phyloP scores from a whole-genome alignment of 352 stramenopile genomes.

The Vaucheria bursata region DNA sequence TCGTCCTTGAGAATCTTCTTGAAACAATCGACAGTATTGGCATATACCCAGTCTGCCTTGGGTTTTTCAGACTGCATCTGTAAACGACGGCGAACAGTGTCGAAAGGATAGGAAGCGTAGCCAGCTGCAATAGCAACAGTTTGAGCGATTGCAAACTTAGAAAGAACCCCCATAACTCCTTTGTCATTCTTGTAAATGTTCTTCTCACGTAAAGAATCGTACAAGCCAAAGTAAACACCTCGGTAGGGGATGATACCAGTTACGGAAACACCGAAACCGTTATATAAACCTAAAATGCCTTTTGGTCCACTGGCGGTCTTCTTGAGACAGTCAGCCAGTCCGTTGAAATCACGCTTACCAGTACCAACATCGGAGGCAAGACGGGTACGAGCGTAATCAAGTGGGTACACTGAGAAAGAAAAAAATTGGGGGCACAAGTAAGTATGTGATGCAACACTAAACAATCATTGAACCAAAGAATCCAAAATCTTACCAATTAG shows the following conservation, averaged over 20 bases:
- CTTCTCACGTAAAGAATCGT: slow-evolving; percentile 74
- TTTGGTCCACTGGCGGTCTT: slow-evolving; percentile 71
- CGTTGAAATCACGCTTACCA: slow-evolving; percentile 93
- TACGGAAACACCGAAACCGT: slow-evolving; percentile 94
- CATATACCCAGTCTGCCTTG: slow-evolving; percentile 56
- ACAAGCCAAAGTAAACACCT: slow-evolving; percentile 94
- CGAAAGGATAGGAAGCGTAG: slow-evolving; percentile 78
- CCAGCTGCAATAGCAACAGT: slow-evolving; percentile 66
- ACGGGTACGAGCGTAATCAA: slow-evolving; percentile 22
- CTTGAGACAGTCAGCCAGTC: slow-evolving; percentile 86
- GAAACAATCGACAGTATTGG: slow-evolving; percentile 71
- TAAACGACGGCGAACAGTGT: slow-evolving; percentile 78
- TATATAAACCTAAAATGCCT: slow-evolving; percentile 84
- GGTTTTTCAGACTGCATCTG: slow-evolving; percentile 69
- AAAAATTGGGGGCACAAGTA: no score
- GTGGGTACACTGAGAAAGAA: slow-evolving; percentile 53
- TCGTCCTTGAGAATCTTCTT: slow-evolving; percentile 75
- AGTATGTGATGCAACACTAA: no score
- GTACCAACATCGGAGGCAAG: slow-evolving; percentile 26
- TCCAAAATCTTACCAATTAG: slow-evolving; percentile 28
- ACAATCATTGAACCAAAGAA: no score
- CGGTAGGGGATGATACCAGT: slow-evolving; percentile 97
- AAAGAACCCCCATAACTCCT: slow-evolving; percentile 58
- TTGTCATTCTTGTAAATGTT: slow-evolving; percentile 46
- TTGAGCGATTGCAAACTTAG: slow-evolving; percentile 67